A percentile compares a stretch with the other conserved stretches of the same genome.
Conservation (phyloP, 2,329 filamentous ascomycete species). For the Massarina eburnea region DNA sequence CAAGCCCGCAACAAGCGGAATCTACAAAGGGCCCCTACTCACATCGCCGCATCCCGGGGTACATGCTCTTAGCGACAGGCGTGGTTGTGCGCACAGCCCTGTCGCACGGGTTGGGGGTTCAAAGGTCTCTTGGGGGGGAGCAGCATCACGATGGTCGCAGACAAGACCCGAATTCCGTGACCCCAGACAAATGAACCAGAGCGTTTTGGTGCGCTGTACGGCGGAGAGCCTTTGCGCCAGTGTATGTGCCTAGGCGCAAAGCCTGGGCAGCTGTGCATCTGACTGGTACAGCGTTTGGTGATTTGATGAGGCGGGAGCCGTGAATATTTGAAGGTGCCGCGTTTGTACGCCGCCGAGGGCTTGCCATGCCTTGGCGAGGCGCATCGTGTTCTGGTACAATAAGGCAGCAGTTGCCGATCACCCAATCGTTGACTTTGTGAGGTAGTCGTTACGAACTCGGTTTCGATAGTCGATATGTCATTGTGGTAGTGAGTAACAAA, state of each 20-base stretch:
- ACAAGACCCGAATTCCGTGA: neutral
- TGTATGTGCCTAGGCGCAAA: conserved; percentile 9
- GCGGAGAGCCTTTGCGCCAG: neutral
- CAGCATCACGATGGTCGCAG: neutral
- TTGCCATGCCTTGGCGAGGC: neutral
- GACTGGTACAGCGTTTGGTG: conserved; percentile 3
- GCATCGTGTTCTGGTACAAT: too few species aligned
- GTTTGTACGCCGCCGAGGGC: neutral
- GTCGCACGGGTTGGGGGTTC: neutral
- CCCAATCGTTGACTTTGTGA: too few species aligned
- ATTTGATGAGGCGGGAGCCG: conserved; percentile 3
- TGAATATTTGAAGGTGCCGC: neutral
- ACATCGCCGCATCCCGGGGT: neutral
- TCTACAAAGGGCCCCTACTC: too few species aligned
- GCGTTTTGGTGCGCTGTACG: neutral
- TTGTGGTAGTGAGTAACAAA: too few species aligned
- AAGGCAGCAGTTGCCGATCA: neutral
- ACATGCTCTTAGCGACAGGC: too few species aligned
- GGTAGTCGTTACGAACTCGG: too few species aligned
- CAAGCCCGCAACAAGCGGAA: neutral
- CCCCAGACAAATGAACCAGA: neutral
- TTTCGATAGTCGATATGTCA: too few species aligned
- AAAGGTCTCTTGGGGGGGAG: too few species aligned
- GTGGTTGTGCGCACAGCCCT: neutral
- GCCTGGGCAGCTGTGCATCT: conserved; percentile 6